Conservation (phyloP, 805 yeast genomes). For the Hanseniaspora taiwanica region DNA sequence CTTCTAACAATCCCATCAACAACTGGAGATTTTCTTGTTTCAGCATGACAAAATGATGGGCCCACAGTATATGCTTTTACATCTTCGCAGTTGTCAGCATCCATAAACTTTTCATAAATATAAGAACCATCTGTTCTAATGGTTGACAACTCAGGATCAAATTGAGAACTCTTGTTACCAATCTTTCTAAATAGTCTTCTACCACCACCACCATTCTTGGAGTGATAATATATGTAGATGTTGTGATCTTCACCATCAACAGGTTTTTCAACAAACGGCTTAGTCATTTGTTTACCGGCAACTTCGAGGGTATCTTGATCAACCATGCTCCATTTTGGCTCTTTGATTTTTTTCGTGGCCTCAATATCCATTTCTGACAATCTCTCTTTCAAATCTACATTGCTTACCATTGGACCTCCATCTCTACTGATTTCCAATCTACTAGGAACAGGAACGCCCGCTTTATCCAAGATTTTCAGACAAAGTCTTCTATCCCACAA, state of each 20-base stretch:
- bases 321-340: conserved; percentile 76
- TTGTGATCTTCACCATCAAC: conserved; percentile 99
- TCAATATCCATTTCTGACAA: conserved; percentile 49
- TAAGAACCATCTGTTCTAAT: conserved; percentile 88
- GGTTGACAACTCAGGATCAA: conserved; percentile 59
- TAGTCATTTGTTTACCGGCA: conserved; percentile 55
- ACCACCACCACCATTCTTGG: conserved; percentile 94
- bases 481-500: conserved; percentile 97
- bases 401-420: conserved; percentile 86
- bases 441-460: conserved; percentile 80
- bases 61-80: conserved; percentile 98
- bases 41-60: conserved; percentile 84
- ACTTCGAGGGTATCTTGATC: conserved; percentile 76
- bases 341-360: conserved; percentile 29
- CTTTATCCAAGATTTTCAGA: conserved; percentile 60
- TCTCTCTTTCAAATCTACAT: conserved; percentile 40
- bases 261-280: conserved; percentile 97
- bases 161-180: conserved; percentile 93
- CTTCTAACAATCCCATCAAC: conserved; percentile 98
- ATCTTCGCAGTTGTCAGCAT: conserved; percentile 95
- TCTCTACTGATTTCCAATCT: conserved; percentile 86
- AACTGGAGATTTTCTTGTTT: conserved; percentile 94
- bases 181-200: conserved; percentile 86
- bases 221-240: conserved; percentile 81
- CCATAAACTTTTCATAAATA: conserved; percentile 90